Percentiles rank a stretch among this genome's conserved stretches.
Conservation (phyloP, 78 protist genomes). For the Guillardia theta region DNA sequence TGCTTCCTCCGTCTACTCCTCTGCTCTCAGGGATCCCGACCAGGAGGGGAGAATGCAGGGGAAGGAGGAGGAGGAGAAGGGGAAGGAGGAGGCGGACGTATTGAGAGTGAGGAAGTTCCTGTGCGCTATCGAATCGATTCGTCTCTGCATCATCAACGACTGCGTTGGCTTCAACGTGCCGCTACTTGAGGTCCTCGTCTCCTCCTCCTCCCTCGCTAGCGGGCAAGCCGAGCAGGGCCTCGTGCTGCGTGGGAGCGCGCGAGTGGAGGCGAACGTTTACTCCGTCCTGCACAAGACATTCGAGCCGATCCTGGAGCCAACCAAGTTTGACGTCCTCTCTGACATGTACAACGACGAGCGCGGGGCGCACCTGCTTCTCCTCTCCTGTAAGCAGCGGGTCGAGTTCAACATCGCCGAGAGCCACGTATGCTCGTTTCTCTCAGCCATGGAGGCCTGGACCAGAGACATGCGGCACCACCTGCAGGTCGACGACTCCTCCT, state of each 20-base stretch:
- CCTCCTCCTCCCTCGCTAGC: background rate
- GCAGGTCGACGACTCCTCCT: background rate
- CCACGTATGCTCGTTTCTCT: background rate
- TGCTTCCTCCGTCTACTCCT: no score
- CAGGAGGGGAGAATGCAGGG: no score
- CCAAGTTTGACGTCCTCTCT: background rate
- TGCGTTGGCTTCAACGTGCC: conserved; percentile 18
- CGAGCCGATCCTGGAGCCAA: background rate
- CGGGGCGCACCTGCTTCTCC: background rate
- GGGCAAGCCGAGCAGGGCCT: background rate
- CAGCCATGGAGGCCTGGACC: background rate
- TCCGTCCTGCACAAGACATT: background rate
- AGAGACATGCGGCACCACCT: background rate
- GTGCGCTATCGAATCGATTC: no score
- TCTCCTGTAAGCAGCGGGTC: background rate
- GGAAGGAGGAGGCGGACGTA: no score
- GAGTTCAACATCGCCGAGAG: background rate
- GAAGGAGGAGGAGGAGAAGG: no score
- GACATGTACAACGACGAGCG: background rate
- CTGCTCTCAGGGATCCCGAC: no score
- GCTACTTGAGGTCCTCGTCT: background rate
- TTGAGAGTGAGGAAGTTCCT: no score
- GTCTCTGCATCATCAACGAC: background rate
- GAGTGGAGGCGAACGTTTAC: background rate
- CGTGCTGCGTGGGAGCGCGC: background rate